Evolutionary conservation across 1,139 yeast species (phyloP), one percentile per base, ranked within the genome.

Genomic region (Zygosaccharomyces sapae): DNA sequence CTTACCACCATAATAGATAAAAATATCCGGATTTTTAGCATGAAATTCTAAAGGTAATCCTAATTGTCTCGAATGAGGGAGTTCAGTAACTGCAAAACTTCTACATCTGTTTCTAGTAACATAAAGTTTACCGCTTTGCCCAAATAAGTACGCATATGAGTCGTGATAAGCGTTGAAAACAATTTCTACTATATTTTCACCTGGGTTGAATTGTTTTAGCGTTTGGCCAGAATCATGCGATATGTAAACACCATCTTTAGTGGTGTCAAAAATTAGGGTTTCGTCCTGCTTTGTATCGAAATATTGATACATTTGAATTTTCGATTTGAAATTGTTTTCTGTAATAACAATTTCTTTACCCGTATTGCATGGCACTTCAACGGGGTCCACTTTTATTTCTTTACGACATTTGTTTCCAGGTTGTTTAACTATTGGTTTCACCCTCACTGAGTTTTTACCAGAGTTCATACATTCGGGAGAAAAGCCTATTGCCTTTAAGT

Each of bases 171-270:
- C 76, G 46, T 94, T 92, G 43, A 80, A 73, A 42, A 74, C 73
- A 35, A 84, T 74, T 5, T 77, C 79, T 4, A 74, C 54, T 38
- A 87, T 73, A 6, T 49, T 82, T 34, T 70, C 68, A 25, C 48
- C 44, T 3, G 76, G 62, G 10, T 68, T 75, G 19, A 78, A 72
- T 51, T 70, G 69, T 12, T 71, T 70, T 70, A 90, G 83, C 1
- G 67, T 66, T 3, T 70, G 62, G 18, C 97, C 97, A 41, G 94
- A 95, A 66, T 89, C 82, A 59, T 81, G 85, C 0, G 96, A 86
- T 10, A 87, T 74, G 56, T 69, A 83, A 1, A 81, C 73, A 7
- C 71, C 68, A 33, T 77, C 73, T 31, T 71, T 68, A 22, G 68
- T 65, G 0, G 92, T 84, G 45, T 76, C 73, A 10, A 86, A 67